Evolutionary conservation across 345 rosid genomes (phyloP).

Genomic region (Citrus reticulata): DNA sequence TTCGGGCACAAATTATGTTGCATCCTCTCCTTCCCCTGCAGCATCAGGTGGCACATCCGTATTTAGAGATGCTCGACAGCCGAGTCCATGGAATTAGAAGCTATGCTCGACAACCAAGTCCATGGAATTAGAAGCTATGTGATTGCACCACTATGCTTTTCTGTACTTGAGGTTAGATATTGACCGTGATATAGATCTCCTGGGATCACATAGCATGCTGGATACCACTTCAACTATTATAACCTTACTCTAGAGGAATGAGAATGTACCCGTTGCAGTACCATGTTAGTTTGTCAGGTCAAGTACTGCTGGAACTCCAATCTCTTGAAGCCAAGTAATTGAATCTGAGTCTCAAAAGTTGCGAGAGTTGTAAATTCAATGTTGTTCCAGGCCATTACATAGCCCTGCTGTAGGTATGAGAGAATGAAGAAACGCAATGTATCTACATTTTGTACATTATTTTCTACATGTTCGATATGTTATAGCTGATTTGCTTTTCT

Average conservation of each 20-base stretch:
- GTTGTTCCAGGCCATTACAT: not conserved
- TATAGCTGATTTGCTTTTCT: not conserved
- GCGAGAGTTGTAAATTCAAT: not conserved
- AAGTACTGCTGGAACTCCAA: not conserved
- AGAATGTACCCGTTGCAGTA: not conserved
- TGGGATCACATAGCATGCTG: not conserved
- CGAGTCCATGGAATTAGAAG: constrained; percentile 76
- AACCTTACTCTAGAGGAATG: not conserved
- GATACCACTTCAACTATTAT: not conserved
- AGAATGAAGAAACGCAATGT: not conserved
- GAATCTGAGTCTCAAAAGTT: not conserved
- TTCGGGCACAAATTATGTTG: constrained; percentile 74
- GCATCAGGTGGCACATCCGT: constrained; percentile 91
- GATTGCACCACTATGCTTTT: not conserved
- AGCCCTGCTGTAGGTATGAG: not conserved
- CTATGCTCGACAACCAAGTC: constrained; percentile 34
- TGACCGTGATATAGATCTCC: not conserved
- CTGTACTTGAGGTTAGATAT: not conserved
- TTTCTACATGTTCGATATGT: not conserved
- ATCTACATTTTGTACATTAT: not conserved
- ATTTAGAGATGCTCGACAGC: constrained; percentile 68
- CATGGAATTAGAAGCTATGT: not conserved
- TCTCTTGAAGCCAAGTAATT: not conserved
- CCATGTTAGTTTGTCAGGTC: not conserved
- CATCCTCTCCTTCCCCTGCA: constrained; percentile 91